Evolutionary conservation across 441 rosid genomes (phyloP), one percentile per base, ranked within the genome.

Genomic region (Melastoma candidum): DNA sequence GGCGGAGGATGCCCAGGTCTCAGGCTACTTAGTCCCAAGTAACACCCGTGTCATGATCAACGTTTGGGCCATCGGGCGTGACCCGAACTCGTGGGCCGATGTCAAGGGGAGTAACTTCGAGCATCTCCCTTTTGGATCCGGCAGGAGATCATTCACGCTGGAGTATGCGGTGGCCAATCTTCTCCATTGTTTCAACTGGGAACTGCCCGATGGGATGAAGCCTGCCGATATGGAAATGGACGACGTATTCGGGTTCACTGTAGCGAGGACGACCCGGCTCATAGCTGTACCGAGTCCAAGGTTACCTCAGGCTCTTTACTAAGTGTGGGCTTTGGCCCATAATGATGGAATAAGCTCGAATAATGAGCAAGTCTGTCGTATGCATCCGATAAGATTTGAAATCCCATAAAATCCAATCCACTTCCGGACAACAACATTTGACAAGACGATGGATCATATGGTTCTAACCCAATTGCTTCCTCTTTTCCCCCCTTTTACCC

Each of bases 111-210:
- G 59, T 56, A 71, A 84, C 45, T 93, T 93, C 48, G 97, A 93
- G 74, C 85, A 83, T 51, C 73, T 93, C 22, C 98, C 98, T 0
- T 93, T 93, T 63, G 98, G 98, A 63, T 93, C 98, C 56, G 98
- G 98, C 61, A 77, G 98, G 45, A 74, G 98, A 63, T 93, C 98
- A 0, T 93, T 97, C 55, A 97, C 97, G 11, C 79, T 86, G 39
- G 96, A 93, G 0, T 54, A 78, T 51, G 88, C 92, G 3, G 95
- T 88, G 61, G 94, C 85, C 10, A 77, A 88, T 64, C 59, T 88
- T 24, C 77, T 93, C 11, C 98, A 93, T 50, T 86, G 85, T 57
- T 93, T 88, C 67, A 78, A 74, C 26, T 93, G 98, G 98, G 87
- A 81, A 32, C 66, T 93, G 65, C 96, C 98, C 1, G 93, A 88